Conservation (phyloP, 2,329 filamentous ascomycete species). For the Clarireedia sp. region DNA sequence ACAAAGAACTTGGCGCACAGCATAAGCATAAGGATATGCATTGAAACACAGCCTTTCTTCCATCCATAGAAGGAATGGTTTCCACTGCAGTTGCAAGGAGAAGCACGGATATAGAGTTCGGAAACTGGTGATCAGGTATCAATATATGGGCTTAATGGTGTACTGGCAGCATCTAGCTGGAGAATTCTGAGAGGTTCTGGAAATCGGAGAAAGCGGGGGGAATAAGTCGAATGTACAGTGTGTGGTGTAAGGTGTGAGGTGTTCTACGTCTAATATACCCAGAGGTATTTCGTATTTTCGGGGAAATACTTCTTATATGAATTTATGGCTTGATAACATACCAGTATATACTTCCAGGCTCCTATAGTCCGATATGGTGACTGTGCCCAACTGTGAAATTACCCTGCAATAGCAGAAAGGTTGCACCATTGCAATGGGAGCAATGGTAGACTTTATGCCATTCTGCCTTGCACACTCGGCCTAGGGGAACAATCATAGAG, state of each 20-base stretch:
- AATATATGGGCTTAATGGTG: neutral
- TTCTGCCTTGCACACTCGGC: too few species aligned
- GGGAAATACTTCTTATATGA: neutral
- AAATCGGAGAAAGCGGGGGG: neutral
- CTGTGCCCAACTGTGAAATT: too few species aligned
- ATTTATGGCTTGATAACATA: neutral
- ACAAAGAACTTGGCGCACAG: neutral
- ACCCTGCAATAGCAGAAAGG: too few species aligned
- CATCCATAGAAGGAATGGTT: neutral
- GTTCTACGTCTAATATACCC: conserved; percentile 7
- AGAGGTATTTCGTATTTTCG: neutral
- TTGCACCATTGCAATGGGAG: too few species aligned
- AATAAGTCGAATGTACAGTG: neutral
- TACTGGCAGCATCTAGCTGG: too few species aligned
- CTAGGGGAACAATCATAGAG: too few species aligned
- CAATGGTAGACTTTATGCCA: too few species aligned
- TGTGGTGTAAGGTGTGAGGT: neutral
- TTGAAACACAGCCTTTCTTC: neutral
- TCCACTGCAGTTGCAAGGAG: too few species aligned
- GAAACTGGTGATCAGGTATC: too few species aligned
- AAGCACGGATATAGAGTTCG: too few species aligned
- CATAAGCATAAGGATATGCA: neutral
- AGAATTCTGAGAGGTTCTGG: neutral
- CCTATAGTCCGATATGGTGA: too few species aligned
- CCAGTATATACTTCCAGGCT: neutral